A percentile compares a stretch with the other conserved stretches of the same genome.
phyloP scores from a whole-genome alignment of 2,329 filamentous ascomycete species.

The Fusarium staphyleae region DNA sequence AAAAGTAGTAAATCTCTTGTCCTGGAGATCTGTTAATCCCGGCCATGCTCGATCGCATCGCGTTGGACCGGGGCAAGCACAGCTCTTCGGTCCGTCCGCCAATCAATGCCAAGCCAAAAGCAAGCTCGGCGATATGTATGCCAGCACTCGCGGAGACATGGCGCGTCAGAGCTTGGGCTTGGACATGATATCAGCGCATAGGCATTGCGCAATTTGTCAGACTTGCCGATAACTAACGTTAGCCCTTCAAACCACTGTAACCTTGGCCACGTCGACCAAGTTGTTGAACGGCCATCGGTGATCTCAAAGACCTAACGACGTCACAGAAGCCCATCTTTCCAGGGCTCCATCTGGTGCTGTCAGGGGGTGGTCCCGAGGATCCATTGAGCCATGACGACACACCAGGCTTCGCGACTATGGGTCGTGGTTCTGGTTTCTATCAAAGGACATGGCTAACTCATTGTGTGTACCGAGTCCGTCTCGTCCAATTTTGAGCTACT shows the following conservation, averaged over 20 bases:
- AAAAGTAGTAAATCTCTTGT: no score
- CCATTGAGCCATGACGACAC: not conserved
- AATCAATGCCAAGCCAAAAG: not conserved
- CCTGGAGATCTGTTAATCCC: not conserved
- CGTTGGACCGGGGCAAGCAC: not conserved
- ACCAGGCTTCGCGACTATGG: no score
- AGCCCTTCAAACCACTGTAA: no score
- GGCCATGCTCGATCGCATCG: no score
- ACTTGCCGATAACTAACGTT: not conserved
- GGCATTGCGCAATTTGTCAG: not conserved
- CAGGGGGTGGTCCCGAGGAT: not conserved
- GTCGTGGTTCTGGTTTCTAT: no score
- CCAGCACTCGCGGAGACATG: not conserved
- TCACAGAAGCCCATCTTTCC: not conserved
- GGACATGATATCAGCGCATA: not conserved
- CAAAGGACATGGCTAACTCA: no score
- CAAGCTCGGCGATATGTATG: not conserved
- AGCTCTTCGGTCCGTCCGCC: not conserved
- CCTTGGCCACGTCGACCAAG: not conserved
- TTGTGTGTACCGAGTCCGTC: no score
- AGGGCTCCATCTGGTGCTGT: not conserved
- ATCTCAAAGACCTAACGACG: not conserved
- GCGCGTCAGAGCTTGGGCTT: no score
- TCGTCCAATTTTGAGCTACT: no score
- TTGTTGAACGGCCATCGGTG: not conserved